A percentile compares a stretch with the other conserved stretches of the same genome.
Conservation (phyloP, 306 rosid genomes). For the Cucurbita pepo region DNA sequence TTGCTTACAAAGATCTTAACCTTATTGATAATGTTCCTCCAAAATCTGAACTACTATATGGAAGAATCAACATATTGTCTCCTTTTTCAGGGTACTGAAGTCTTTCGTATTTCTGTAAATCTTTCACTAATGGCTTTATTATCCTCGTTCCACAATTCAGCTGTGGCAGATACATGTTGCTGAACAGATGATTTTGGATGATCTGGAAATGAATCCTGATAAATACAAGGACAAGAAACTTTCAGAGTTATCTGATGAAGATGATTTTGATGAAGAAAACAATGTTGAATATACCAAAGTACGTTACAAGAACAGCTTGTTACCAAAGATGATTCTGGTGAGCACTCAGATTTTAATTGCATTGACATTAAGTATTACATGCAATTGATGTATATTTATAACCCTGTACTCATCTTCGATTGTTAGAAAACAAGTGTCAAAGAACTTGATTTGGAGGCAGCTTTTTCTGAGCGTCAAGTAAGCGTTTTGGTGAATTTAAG, state of each 20-base stretch:
- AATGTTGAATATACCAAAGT: slow-evolving; percentile 53
- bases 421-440: slow-evolving; percentile 75
- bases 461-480: slow-evolving; percentile 83
- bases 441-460: slow-evolving; percentile 86
- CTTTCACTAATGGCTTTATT: not conserved
- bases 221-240: slow-evolving; percentile 61
- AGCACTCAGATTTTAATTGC: slow-evolving; percentile 12
- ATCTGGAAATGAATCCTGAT: slow-evolving; percentile 62
- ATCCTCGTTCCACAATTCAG: slow-evolving; percentile 27
- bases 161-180: slow-evolving; percentile 92
- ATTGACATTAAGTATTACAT: slow-evolving; percentile 3
- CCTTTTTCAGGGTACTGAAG: not conserved
- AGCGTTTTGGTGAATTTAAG: slow-evolving; percentile 13
- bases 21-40: not conserved
- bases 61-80: not conserved
- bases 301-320: slow-evolving; percentile 38
- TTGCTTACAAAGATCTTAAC: not conserved
- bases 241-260: slow-evolving; percentile 55
- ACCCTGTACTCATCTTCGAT: slow-evolving; percentile 8
- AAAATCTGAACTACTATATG: not conserved
- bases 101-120: not conserved
- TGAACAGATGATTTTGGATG: slow-evolving; percentile 79
- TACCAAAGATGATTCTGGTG: slow-evolving; percentile 66
- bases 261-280: slow-evolving; percentile 67
- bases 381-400: slow-evolving; percentile 10